Evolutionary conservation across 192 early-diverging fungal species (phyloP).

Genomic region (Entomortierella parvispora): DNA sequence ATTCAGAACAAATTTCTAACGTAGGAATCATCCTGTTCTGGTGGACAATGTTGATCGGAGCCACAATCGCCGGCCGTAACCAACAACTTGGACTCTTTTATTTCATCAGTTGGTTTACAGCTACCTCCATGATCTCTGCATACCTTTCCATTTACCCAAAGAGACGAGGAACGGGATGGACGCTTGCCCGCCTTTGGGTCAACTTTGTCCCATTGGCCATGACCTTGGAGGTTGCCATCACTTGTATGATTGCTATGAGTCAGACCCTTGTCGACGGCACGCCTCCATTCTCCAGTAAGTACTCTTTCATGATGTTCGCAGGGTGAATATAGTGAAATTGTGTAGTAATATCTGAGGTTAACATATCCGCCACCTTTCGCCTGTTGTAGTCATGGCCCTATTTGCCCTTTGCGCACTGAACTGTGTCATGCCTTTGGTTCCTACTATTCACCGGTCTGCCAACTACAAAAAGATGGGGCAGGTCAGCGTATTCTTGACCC

Average conservation of each 20-base stretch:
- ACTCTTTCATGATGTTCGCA: neutral
- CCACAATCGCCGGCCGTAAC: constrained; percentile 26
- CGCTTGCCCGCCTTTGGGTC: constrained; percentile 39
- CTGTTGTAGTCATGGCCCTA: constrained; percentile 50
- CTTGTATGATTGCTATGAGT: constrained; percentile 56
- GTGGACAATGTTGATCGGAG: constrained; percentile 54
- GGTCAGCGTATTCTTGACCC: constrained; percentile 36
- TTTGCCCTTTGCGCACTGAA: constrained; percentile 48
- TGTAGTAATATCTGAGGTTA: no score
- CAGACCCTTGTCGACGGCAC: constrained; percentile 64
- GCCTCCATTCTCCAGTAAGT: constrained; percentile 58
- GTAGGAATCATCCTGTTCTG: constrained; percentile 55
- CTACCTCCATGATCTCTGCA: constrained; percentile 40
- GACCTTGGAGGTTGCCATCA: constrained; percentile 52
- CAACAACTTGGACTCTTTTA: constrained; percentile 53
- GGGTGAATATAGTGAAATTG: neutral
- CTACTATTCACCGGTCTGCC: constrained; percentile 55
- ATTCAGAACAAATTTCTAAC: constrained; percentile 42
- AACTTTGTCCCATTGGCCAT: constrained; percentile 50
- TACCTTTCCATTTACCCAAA: constrained; percentile 28
- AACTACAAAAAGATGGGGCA: constrained; percentile 31
- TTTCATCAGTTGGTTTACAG: constrained; percentile 52
- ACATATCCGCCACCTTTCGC: no score
- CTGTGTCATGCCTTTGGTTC: constrained; percentile 55
- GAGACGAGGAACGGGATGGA: constrained; percentile 33